Evolutionary conservation across 805 yeast species (phyloP), one percentile per base, ranked within the genome.

Genomic region (Saccharomycopsis amapae): DNA sequence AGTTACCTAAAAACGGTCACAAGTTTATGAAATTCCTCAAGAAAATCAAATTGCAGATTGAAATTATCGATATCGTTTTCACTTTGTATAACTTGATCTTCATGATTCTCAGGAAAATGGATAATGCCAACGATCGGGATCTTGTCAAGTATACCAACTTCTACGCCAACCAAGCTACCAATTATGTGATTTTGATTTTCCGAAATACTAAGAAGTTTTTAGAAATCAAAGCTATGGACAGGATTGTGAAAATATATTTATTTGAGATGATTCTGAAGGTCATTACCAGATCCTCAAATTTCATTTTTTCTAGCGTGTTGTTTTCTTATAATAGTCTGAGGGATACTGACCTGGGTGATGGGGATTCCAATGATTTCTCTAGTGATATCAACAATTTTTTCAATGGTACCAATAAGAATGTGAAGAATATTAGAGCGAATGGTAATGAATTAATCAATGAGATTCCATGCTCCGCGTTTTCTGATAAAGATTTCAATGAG

Each of bases 121-220:
- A 25, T 9, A 36, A 23, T 12, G n/a, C 10, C 23, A n/a, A 17
- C 20, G 46, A 48, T 26, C 42, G 44, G 25, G 25, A 44, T n/a
- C 19, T 20, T 6, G 28, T 36, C n/a, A 47, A 40, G 24, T 38
- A 40, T 7, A 38, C 36, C 7, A 48, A 48, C 31, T 51, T 38
- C 34, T 51, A 45, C 32, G 33, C 39, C 4, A 51, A 51, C 24
- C 54, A 51, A 34, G 38, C 48, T 17, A 38, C 32, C 6, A 51
- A 51, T 35, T 41, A 48, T 42, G 52, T 44, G 25, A 42, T 51
- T 17, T 45, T 45, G 23, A 23, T 39, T 3, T 30, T 51, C 28
- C 41, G 32, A 19, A 17, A 20, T 13, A 23, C 51, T 6, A 38
- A 42, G 23, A 41, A 37, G 17, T 45, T 48, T 25, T 30, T 51